Conservation (phyloP, 2,329 filamentous ascomycete genomes). For the Calonectria montana region DNA sequence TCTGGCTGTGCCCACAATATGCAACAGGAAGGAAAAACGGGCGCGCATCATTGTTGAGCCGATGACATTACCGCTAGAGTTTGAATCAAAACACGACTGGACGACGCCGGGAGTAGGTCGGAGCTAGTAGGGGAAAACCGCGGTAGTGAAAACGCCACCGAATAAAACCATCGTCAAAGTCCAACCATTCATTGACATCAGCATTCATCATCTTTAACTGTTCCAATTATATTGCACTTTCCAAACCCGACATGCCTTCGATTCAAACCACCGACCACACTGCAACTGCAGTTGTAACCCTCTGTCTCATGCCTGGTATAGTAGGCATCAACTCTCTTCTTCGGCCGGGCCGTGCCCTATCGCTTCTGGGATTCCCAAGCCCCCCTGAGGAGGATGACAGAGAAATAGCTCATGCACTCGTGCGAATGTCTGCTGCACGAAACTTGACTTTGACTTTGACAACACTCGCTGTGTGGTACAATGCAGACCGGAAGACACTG, state of each 20-base stretch:
- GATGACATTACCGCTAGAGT: not conserved
- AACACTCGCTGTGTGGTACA: not conserved
- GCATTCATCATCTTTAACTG: not conserved
- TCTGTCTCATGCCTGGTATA: constrained; percentile 7
- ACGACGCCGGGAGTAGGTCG: not conserved
- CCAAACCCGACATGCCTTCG: not conserved
- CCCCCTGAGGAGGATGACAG: not conserved
- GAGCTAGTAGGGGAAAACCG: not conserved
- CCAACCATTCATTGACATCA: not conserved
- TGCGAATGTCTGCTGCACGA: constrained; percentile 6
- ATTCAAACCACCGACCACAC: not conserved
- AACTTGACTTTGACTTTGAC: constrained; percentile 1
- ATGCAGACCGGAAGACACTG: constrained; percentile 4
- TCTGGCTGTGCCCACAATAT: not conserved
- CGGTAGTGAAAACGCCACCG: not conserved
- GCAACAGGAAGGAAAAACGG: not conserved
- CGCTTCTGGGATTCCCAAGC: constrained; percentile 1
- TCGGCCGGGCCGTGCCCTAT: not conserved
- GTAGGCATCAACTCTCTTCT: constrained; percentile 13
- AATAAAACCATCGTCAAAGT: not conserved
- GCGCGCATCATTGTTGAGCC: not conserved
- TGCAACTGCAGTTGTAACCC: not conserved
- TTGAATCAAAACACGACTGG: not conserved
- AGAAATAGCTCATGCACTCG: not conserved
- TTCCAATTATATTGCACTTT: not conserved